Conservation (phyloP, 2,329 filamentous ascomycete genomes). For the Penicillium concentricum region DNA sequence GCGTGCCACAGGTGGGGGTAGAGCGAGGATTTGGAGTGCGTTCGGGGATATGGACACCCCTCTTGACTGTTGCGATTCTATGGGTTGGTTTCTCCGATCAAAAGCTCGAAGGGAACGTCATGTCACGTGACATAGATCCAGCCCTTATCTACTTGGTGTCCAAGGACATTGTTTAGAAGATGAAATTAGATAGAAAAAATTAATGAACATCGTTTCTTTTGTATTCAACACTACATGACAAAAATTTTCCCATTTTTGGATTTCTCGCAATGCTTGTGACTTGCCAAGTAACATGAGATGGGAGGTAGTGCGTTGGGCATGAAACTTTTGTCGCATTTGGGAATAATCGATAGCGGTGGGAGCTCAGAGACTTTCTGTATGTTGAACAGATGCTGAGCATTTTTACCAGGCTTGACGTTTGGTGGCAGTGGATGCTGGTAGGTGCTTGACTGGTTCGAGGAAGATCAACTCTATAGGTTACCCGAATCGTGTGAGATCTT, state of each 20-base stretch:
- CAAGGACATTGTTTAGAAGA: not conserved
- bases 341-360: not conserved
- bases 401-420: not conserved
- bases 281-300: not conserved
- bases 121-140: conserved; percentile 18
- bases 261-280: not conserved
- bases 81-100: conserved; percentile 1
- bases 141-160: not conserved
- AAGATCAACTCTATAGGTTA: not conserved
- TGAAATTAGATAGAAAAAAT: not conserved
- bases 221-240: not conserved
- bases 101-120: conserved; percentile 22
- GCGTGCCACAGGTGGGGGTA: not conserved
- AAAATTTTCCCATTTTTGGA: no score
- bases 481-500: not conserved
- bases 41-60: not conserved
- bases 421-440: not conserved
- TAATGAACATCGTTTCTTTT: not conserved
- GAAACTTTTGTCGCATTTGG: conserved; percentile 3
- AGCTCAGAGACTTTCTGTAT: not conserved
- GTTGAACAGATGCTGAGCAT: no score
- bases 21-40: not conserved
- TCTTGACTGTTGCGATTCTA: not conserved
- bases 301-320: not conserved
- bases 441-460: not conserved